Base-by-base conservation (phyloP, 495 filamentous ascomycete genomes). In the Terfezia claveryi region DNA sequence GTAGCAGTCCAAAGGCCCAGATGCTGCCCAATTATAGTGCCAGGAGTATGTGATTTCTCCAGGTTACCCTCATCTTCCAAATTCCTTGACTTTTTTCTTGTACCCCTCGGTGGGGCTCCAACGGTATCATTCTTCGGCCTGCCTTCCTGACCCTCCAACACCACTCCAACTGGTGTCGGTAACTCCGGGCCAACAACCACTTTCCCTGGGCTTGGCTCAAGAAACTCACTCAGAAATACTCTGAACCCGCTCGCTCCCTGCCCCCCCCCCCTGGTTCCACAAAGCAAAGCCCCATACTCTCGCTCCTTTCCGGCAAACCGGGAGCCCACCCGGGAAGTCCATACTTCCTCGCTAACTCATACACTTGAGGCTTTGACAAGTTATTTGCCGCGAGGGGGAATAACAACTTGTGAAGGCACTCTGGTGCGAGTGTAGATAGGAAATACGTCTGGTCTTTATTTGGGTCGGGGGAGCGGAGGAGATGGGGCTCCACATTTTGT, bases 391-490 rank as follows among this genome's bases (percentile, higher is more conserved):
- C 62, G 36, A 65, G 57, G 20, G 62, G 62, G 46, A 65, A 65
- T 11, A 65, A 36, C 16, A 65, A 55, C 10, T 52, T 54, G 5
- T 54, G n/a, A 12, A 65, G 53, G 20, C 36, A 36, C 11, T 55
- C 58, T 9, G 37, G 52, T 23, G 10, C 52, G 9, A 65, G 55
- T 16, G 62, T 65, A 37, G 59, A 65, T 6, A 65, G 59, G 36
- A 57, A 65, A 23, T 62, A 65, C 38, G 62, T 65, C 58, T 65
- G 62, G 52, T 65, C 62, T 55, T 65, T 65, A 37, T 61, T 62
- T 54, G 60, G 54, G 54, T 62, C 60, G 27, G 16, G 4, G 4
- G 60, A 62, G 49, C 60, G 60, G 17, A 62, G 36, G 17, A 62
- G 60, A 23, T 62, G 60, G 20, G 20, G 20, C 8, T 46, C 41